Base-by-base conservation (phyloP, 768 basidiomycete genomes). In the Rhodotorula babjevae region DNA sequence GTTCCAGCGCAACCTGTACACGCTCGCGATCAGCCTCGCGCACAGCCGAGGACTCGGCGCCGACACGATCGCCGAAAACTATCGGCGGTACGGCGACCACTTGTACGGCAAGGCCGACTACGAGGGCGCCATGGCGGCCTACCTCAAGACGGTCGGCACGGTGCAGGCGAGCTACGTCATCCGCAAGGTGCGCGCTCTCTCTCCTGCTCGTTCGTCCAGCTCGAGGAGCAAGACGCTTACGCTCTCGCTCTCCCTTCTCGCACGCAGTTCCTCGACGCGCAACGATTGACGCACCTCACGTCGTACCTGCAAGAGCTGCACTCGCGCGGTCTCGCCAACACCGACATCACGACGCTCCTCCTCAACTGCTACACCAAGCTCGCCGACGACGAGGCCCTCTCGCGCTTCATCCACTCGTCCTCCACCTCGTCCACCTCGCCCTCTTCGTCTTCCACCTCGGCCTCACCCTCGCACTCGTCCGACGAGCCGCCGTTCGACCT, bases 281-380 rank as follows among this genome's bases (percentile, higher is more conserved):
- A 98, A 79, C 85, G 94, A 4, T 96, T 97, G 67, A 90, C 93
- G 74, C 93, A 94, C 79, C 89, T 99, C 64, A 93, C 91, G 44
- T 91, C 91, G 2, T 99, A 97, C 80, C 85, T 99, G 0, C 94
- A 98, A 85, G 94, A 95, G 80, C 84, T 99, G 0, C 96, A 99
- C 79, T 85, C 90, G 2, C 84, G 89, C 1, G 90, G 91, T 0
- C 87, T 95, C 12, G 95, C 96, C 42, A 98, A 95, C 78, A 87
- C 92, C 0, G 94, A 98, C 77, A 95, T 97, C 79, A 99, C 96
- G 0, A 98, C 96, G 0, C 87, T 99, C 15, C 86, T 99, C 8
- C 87, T 99, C 36, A 98, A 98, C 80, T 93, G 94, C 12, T 98
- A 96, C 81, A 96, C 96, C 63, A 98, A 98, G 80, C 88, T 96